These are phyloP conservation scores for Citrus sp. DNA, from an alignment of 345 rosid genomes.

Conservation along the genomic window DNA sequence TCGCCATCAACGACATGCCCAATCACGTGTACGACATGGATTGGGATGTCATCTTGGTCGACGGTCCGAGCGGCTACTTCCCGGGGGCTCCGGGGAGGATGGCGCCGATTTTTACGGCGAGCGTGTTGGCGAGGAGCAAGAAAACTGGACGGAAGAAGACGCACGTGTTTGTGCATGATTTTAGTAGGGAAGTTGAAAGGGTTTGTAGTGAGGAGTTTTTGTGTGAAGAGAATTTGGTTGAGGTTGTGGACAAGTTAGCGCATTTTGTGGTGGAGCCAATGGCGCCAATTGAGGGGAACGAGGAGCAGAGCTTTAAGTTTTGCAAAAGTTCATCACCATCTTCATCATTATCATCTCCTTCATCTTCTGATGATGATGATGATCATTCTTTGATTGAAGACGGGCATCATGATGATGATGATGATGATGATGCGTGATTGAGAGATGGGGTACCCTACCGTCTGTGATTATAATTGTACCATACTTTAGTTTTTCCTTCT, in stretches of 20 bases:
- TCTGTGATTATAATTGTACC: conserved; percentile 11
- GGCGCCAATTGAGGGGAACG: conserved; percentile 10
- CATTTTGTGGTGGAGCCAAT: conserved; percentile 47
- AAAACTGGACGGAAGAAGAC: conserved; percentile 30
- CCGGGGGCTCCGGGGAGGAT: conserved; percentile 70
- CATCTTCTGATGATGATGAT: conserved; percentile 16
- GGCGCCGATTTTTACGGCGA: conserved; percentile 82
- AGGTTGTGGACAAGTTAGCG: conserved; percentile 49
- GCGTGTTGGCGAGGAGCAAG: conserved; percentile 72
- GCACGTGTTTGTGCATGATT: conserved; percentile 81
- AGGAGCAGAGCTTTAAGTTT: conserved; percentile 27
- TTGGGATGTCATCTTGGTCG: conserved; percentile 82
- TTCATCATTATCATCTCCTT: conserved; percentile 18
- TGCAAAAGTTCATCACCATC: conserved; percentile 45
- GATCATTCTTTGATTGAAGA: neutral
- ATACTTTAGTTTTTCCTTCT: neutral
- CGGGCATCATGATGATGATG: conserved; percentile 9
- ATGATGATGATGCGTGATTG: conserved; percentile 19
- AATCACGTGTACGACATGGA: conserved; percentile 71
- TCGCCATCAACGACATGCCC: conserved; percentile 79
- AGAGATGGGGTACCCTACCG: neutral
- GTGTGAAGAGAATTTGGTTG: conserved; percentile 64
- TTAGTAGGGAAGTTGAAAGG: conserved; percentile 64
- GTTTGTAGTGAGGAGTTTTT: conserved; percentile 65
- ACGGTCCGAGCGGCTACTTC: conserved; percentile 74